A percentile compares a stretch with the other conserved stretches of the same genome.
phyloP scores from a whole-genome alignment of 2,329 filamentous ascomycete species.

The Colletotrichum liaoningense region DNA sequence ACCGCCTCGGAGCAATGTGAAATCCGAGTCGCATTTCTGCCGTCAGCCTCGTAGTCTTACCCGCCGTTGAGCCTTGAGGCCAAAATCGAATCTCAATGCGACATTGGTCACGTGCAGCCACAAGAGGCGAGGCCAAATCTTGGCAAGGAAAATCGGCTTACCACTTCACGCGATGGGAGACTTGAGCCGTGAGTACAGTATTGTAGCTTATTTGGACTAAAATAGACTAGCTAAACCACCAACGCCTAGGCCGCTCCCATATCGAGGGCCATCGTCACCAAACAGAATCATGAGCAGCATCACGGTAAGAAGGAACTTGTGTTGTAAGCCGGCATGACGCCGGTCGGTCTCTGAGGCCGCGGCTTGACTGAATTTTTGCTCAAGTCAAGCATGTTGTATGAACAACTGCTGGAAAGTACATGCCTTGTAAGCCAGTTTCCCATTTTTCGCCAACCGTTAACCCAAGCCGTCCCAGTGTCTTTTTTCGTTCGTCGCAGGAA shows the following conservation, averaged over 20 bases:
- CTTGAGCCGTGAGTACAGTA: not conserved
- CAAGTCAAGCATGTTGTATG: constrained; percentile 62
- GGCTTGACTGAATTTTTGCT: constrained; percentile 66
- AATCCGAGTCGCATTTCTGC: constrained; percentile 11
- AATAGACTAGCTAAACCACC: constrained; percentile 16
- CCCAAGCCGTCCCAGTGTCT: constrained; percentile 36
- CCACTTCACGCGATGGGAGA: not conserved
- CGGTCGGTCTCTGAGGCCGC: constrained; percentile 81
- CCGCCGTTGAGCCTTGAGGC: not conserved
- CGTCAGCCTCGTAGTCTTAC: not conserved
- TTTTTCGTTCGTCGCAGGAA: constrained; percentile 27
- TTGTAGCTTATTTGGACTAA: constrained; percentile 22
- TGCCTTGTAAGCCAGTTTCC: constrained; percentile 49
- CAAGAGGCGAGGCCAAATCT: not conserved
- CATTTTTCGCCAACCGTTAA: constrained; percentile 47
- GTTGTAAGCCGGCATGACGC: constrained; percentile 72
- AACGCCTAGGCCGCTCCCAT: constrained; percentile 7
- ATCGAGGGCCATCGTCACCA: not conserved
- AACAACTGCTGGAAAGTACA: constrained; percentile 54
- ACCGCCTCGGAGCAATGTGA: constrained; percentile 27
- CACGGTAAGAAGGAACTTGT: constrained; percentile 49
- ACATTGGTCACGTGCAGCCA: not conserved
- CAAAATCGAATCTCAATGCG: not conserved
- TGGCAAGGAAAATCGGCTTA: not conserved
- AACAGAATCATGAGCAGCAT: constrained; percentile 39